These are phyloP conservation scores for Cucumis cinereus DNA, from an alignment of 306 rosid species.

Conservation along the genomic window DNA sequence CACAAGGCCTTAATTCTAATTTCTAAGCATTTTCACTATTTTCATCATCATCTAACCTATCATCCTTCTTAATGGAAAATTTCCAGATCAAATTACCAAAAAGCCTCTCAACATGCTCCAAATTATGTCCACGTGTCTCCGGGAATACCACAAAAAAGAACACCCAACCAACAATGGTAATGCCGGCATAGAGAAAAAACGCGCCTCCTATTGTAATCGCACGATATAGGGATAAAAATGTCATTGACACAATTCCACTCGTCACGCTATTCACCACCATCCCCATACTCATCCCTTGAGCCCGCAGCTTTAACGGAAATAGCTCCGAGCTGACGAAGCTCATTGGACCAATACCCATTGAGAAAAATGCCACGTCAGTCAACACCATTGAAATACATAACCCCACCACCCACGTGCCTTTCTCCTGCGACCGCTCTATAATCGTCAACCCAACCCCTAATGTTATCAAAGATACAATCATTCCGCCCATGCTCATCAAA, in stretches of 20 bases:
- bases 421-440: conserved; percentile 12
- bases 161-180: conserved; percentile 22
- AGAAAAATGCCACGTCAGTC: conserved; percentile 40
- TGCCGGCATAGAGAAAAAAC: conserved; percentile 30
- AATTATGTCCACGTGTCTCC: conserved; percentile 60
- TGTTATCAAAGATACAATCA: conserved; percentile 28
- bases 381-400: conserved; percentile 12
- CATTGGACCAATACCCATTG: conserved; percentile 78
- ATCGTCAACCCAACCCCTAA: conserved; percentile 35
- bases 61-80: background rate
- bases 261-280: conserved; percentile 46
- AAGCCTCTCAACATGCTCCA: conserved; percentile 62
- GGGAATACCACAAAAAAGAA: conserved; percentile 54
- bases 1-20: too few relatives aligned
- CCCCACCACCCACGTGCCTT: conserved; percentile 43
- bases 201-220: conserved; percentile 57
- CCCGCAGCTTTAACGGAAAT: conserved; percentile 63
- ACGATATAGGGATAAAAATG: conserved; percentile 38
- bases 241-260: conserved; percentile 60
- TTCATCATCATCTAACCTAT: background rate
- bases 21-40: background rate
- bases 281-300: conserved; percentile 60
- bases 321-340: conserved; percentile 65
- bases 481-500: conserved; percentile 39
- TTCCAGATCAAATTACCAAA: conserved; percentile 42